Evolutionary conservation across 2,329 filamentous ascomycete genomes (phyloP).

Genomic region (Lasiodiplodia sp.): DNA sequence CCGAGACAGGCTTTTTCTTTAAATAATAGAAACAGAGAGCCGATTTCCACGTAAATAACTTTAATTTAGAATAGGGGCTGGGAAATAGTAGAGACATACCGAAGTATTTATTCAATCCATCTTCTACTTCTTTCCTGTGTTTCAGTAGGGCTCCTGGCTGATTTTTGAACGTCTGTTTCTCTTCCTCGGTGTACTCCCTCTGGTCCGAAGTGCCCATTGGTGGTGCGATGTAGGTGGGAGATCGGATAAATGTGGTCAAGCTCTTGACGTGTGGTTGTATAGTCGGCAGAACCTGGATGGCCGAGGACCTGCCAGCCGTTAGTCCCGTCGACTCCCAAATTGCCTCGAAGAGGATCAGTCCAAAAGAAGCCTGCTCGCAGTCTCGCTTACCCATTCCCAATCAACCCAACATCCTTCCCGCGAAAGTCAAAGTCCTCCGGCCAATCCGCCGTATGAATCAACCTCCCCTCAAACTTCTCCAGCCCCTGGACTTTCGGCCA

Average conservation of each 20-base stretch:
- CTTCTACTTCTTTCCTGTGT: conserved; percentile 56
- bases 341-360: conserved; percentile 13
- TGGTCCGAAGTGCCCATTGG: conserved; percentile 51
- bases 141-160: conserved; percentile 50
- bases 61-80: background rate
- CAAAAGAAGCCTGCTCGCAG: conserved; percentile 31
- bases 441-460: conserved; percentile 66
- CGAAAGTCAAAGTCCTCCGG: conserved; percentile 57
- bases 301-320: conserved; percentile 55
- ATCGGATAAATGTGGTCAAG: conserved; percentile 59
- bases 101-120: conserved; percentile 56
- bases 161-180: conserved; percentile 51
- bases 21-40: background rate
- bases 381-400: conserved; percentile 56
- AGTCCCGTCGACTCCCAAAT: conserved; percentile 31
- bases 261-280: conserved; percentile 55
- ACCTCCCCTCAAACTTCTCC: conserved; percentile 58
- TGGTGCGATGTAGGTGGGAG: conserved; percentile 60
- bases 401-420: conserved; percentile 59
- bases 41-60: no score
- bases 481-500: conserved; percentile 62
- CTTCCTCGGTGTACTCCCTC: conserved; percentile 51
- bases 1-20: background rate
- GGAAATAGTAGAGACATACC: conserved; percentile 33
- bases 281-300: conserved; percentile 60